Conservation (phyloP, 768 basidiomycete genomes). For the Coprinopsis cinerea region DNA sequence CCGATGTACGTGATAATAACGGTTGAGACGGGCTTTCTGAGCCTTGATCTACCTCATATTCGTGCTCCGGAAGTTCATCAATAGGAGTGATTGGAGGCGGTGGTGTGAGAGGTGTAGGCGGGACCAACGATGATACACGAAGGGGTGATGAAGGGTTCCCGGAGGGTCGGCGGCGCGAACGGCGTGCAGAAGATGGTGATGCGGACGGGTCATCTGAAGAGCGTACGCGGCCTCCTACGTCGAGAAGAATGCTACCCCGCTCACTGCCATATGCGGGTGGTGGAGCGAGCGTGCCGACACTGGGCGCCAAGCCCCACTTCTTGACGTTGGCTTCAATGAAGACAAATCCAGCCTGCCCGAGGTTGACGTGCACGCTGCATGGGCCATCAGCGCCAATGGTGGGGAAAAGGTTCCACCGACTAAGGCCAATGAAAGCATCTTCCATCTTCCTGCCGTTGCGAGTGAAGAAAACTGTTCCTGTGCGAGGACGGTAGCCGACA, state of each 20-base stretch:
- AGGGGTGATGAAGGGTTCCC: constrained; percentile 61
- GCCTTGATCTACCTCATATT: constrained; percentile 28
- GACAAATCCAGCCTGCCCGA: constrained; percentile 97
- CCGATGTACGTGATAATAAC: constrained; percentile 13
- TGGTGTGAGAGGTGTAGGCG: constrained; percentile 40
- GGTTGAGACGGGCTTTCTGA: constrained; percentile 24
- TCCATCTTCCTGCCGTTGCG: constrained; percentile 96
- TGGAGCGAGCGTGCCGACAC: constrained; percentile 93
- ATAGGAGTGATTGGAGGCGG: constrained; percentile 76
- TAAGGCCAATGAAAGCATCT: constrained; percentile 90
- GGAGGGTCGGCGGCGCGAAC: constrained; percentile 55
- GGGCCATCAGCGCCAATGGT: constrained; percentile 95
- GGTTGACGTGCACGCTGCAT: constrained; percentile 94
- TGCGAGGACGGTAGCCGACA: constrained; percentile 91
- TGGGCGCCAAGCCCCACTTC: constrained; percentile 98
- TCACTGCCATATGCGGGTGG: constrained; percentile 98
- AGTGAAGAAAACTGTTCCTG: constrained; percentile 98
- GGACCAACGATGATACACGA: constrained; percentile 42
- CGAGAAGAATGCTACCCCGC: constrained; percentile 90
- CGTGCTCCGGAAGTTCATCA: constrained; percentile 52
- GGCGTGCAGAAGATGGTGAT: constrained; percentile 41
- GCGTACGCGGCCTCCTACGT: constrained; percentile 67
- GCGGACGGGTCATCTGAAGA: constrained; percentile 39
- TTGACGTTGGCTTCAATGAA: constrained; percentile 99
- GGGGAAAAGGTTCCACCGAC: constrained; percentile 91